Percentiles rank a stretch among this genome's conserved stretches.
Conservation (phyloP, 805 yeast genomes). For the Allodekkera sacchari region DNA sequence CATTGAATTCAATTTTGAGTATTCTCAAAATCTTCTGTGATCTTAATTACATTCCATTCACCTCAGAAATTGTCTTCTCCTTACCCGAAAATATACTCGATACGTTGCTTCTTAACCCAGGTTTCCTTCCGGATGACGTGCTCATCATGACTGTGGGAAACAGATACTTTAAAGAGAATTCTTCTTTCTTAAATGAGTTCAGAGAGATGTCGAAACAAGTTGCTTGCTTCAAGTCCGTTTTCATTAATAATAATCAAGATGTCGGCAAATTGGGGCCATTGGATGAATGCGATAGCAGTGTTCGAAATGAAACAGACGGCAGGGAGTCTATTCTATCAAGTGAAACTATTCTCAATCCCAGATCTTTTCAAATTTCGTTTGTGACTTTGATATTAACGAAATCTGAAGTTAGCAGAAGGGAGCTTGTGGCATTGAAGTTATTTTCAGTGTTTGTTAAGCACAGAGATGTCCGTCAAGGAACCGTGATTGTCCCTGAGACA, state of each 20-base stretch:
- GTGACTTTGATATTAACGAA: constrained; percentile 16
- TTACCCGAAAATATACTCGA: constrained; percentile 18
- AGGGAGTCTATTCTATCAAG: constrained; percentile 12
- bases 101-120: constrained; percentile 15
- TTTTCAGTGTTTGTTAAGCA: constrained; percentile 17
- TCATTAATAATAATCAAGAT: constrained; percentile 22
- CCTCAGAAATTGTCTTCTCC: constrained; percentile 24
- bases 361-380: constrained; percentile 18
- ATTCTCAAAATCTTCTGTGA: constrained; percentile 26
- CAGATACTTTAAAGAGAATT: constrained; percentile 13
- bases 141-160: constrained; percentile 17
- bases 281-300: constrained; percentile 1
- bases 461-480: constrained; percentile 8
- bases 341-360: constrained; percentile 21
- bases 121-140: constrained; percentile 14
- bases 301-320: constrained; percentile 4
- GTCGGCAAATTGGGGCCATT: not conserved
- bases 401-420: constrained; percentile 10
- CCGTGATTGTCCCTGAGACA: too few species aligned
- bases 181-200: constrained; percentile 7
- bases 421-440: constrained; percentile 17
- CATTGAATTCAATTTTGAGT: constrained; percentile 29
- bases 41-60: constrained; percentile 20
- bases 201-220: constrained; percentile 7
- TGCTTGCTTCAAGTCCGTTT: constrained; percentile 13